phyloP scores from a whole-genome alignment of 306 rosid species.

The Pterocarpus macrocarpus region DNA sequence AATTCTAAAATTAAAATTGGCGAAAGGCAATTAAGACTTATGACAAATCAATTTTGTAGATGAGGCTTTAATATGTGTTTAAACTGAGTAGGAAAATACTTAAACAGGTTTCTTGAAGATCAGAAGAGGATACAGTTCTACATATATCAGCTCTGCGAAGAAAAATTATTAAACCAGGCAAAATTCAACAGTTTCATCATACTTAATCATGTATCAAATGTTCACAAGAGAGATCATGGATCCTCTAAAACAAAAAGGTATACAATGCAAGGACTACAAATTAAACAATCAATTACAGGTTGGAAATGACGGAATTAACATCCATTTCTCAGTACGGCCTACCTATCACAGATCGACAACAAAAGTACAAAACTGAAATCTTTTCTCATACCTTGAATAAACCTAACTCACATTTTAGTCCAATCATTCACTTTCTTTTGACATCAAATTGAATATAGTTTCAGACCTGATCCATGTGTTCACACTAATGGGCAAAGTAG shows the following conservation, averaged over 20 bases:
- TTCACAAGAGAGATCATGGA: not conserved
- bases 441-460: too few relatives aligned
- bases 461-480: not conserved
- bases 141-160: not conserved
- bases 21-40: too few relatives aligned
- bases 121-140: too few relatives aligned
- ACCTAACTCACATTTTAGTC: not conserved
- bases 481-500: not conserved
- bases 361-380: not conserved
- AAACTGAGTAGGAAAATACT: not conserved
- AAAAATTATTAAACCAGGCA: not conserved
- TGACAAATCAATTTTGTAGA: not conserved
- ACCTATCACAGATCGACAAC: not conserved
- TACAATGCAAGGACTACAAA: not conserved
- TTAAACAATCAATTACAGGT: not conserved
- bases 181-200: not conserved
- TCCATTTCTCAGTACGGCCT: not conserved
- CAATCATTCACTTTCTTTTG: not conserved
- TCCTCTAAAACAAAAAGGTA: not conserved
- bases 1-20: too few relatives aligned
- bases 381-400: slow-evolving; percentile 13
- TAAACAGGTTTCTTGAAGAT: not conserved
- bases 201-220: not conserved
- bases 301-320: not conserved
- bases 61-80: not conserved